Base-by-base conservation (phyloP, 768 basidiomycete genomes). In the Cystofilobasidium capitatum region DNA sequence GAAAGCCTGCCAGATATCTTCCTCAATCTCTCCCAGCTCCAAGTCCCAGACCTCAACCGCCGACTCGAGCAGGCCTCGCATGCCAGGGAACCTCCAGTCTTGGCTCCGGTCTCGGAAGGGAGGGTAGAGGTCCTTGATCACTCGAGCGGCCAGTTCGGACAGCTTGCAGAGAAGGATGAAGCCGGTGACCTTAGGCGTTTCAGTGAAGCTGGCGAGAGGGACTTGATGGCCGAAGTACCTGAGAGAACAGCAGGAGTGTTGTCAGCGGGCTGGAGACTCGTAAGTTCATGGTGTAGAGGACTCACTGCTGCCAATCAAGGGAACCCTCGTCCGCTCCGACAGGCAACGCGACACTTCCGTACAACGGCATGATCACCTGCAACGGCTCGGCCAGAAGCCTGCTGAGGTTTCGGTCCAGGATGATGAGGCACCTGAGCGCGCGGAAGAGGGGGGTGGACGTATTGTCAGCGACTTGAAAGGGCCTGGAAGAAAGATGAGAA, bases 91-190 rank as follows among this genome's bases (percentile, higher is more conserved):
- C 24, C 54, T 54, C 63, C 63, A 64, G 37, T 64, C 63, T 39
- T 64, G 49, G 17, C 49, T 55, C 24, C 63, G 49, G 39, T 64
- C 63, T 26, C 63, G 51, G 22, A n/a, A 2, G 5, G 51, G 24
- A 13, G 63, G 63, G 54, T 55, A 64, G 12, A 64, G 63, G 33
- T 64, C 63, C 36, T 29, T 24, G 49, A 64, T 29, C 12, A 40
- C n/a, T 16, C 54, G 49, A 4, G 39, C 13, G 0, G 51, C 51
- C 26, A 64, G 63, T 0, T 55, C 36, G 26, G 37, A 26, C n/a
- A 39, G 37, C 31, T 57, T 29, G 54, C 63, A 64, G 49, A 64
- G n/a, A 10, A 57, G 22, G 26, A 42, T 22, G 29, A 57, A 64
- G 17, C 62, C 62, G 4, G 37, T 54, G 51, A 31, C 36, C 10